phyloP scores from a whole-genome alignment of 2,329 filamentous ascomycete species.

The Beauveria sp. region DNA sequence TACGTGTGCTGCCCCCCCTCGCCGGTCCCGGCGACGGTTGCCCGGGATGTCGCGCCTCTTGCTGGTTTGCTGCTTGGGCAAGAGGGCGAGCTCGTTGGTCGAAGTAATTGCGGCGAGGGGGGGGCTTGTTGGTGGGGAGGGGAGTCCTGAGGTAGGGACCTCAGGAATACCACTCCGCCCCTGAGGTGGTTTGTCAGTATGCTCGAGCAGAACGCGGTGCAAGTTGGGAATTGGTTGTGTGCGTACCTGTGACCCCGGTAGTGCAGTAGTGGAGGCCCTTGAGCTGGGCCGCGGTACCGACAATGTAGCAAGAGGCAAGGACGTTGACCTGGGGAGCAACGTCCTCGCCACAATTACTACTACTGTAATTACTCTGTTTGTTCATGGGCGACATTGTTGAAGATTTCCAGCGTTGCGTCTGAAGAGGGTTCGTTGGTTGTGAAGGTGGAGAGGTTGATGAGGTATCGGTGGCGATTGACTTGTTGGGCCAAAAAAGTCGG shows the following conservation, averaged over 20 bases:
- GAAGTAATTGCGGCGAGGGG: constrained; percentile 70
- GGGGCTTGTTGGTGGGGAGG: constrained; percentile 82
- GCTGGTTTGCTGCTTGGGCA: constrained; percentile 42
- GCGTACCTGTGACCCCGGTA: constrained; percentile 70
- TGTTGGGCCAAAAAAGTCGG: background rate
- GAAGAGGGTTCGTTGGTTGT: constrained; percentile 11
- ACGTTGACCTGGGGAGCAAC: constrained; percentile 61
- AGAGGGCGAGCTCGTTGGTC: constrained; percentile 58
- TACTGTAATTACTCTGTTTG: constrained; percentile 58
- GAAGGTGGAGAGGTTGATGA: background rate
- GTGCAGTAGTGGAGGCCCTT: constrained; percentile 92
- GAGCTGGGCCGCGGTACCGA: constrained; percentile 64
- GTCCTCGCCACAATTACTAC: constrained; percentile 71
- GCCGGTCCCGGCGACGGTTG: constrained; percentile 40
- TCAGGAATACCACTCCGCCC: constrained; percentile 94
- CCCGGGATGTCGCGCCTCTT: constrained; percentile 32
- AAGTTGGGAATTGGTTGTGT: constrained; percentile 19
- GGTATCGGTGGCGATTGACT: background rate
- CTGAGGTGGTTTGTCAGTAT: constrained; percentile 29
- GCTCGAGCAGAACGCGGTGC: too few relatives aligned
- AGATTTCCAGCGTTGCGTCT: constrained; percentile 11
- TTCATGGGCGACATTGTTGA: constrained; percentile 60
- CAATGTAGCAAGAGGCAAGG: constrained; percentile 86
- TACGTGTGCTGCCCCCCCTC: constrained; percentile 90
- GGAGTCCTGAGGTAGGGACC: constrained; percentile 76